phyloP scores from a whole-genome alignment of 1,284 basidiomycete genomes.

The Singerocomus rubriflavus region DNA sequence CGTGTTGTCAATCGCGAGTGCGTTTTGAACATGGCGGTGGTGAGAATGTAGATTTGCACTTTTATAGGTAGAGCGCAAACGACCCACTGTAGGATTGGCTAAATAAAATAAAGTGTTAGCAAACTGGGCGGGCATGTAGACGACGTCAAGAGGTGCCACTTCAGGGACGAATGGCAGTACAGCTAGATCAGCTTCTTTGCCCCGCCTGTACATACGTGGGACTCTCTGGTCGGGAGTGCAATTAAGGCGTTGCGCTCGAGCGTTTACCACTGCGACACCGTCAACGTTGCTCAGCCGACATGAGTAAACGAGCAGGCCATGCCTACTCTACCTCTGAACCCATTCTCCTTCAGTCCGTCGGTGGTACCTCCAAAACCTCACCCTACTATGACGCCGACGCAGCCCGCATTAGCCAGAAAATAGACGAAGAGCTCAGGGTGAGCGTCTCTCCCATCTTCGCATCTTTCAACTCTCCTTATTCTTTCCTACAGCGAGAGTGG shows the following conservation, averaged over 20 bases:
- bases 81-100: too few relatives aligned
- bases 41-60: constrained; percentile 15
- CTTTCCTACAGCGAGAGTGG: constrained; percentile 49
- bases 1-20: background rate
- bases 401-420: constrained; percentile 53
- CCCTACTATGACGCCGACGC: constrained; percentile 47
- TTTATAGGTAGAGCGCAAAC: too few relatives aligned
- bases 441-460: constrained; percentile 16
- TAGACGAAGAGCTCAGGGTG: constrained; percentile 71
- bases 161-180: constrained; percentile 31
- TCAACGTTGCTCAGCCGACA: constrained; percentile 16
- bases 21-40: background rate
- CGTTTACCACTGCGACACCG: constrained; percentile 18
- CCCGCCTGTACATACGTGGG: constrained; percentile 37
- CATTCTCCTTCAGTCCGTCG: constrained; percentile 31
- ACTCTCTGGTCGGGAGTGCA: constrained; percentile 29
- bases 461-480: background rate
- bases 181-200: constrained; percentile 34
- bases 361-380: constrained; percentile 32
- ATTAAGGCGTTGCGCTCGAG: constrained; percentile 26
- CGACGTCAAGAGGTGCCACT: constrained; percentile 2
- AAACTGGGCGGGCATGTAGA: background rate
- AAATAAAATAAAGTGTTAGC: too few relatives aligned
- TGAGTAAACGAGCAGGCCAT: constrained; percentile 31
- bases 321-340: constrained; percentile 32